A percentile compares a stretch with the other conserved stretches of the same genome.
These are phyloP conservation scores for Diplocarpon rosae DNA, from an alignment of 2,329 filamentous ascomycete species.

Conservation along the genomic window DNA sequence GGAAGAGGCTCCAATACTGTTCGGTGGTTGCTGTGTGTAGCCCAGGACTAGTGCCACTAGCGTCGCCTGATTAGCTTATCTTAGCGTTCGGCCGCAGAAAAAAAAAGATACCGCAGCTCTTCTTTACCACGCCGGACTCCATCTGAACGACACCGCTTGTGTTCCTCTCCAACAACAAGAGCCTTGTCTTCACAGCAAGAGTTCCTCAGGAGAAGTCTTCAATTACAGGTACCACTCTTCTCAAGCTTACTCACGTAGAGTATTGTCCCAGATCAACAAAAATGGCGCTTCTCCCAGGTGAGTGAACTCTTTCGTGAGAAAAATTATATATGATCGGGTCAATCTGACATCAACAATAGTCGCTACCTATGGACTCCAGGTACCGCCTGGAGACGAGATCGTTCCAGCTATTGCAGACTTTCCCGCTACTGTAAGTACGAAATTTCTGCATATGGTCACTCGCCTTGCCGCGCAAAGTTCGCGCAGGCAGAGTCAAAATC, in stretches of 20 bases:
- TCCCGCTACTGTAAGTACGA: conserved; percentile 65
- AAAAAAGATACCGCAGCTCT: conserved; percentile 20
- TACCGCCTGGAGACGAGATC: conserved; percentile 74
- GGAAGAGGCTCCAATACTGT: no score
- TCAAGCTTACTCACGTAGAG: no score
- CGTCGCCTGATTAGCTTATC: conserved; percentile 16
- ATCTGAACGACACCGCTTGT: conserved; percentile 5
- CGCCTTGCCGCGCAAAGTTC: neutral
- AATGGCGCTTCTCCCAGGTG: conserved; percentile 45
- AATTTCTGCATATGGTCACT: neutral
- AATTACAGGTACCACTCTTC: no score
- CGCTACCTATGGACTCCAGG: conserved; percentile 84
- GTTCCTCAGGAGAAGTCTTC: no score
- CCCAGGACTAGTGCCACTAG: neutral
- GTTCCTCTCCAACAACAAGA: no score
- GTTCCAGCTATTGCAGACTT: conserved; percentile 70
- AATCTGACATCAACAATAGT: conserved; percentile 37
- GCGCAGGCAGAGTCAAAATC: neutral
- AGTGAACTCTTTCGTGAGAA: conserved; percentile 2
- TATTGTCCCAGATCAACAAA: conserved; percentile 17
- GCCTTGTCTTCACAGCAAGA: no score
- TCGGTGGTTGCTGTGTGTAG: neutral
- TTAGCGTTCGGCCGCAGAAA: conserved; percentile 13
- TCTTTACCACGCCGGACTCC: conserved; percentile 8
- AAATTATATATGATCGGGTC: neutral